Evolutionary conservation across 1,284 basidiomycete genomes (phyloP).

Genomic region (Papiliotrema fonsecae): DNA sequence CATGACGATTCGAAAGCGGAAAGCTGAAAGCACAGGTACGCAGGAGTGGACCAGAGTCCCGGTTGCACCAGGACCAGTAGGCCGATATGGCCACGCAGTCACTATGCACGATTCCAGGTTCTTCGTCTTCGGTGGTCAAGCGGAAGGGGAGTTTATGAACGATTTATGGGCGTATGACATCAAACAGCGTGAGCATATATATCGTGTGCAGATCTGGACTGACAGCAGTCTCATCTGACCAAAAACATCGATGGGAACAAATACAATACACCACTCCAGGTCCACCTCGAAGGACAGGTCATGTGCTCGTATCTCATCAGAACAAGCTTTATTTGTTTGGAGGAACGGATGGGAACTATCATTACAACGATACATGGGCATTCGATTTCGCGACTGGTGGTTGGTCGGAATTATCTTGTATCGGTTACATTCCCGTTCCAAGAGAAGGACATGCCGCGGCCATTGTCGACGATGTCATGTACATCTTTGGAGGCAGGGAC

Average conservation of each 20-base stretch:
- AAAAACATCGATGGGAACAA: constrained; percentile 67
- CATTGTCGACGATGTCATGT: constrained; percentile 95
- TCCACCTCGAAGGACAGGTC: constrained; percentile 87
- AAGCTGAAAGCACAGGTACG: constrained; percentile 55
- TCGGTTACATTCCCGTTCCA: constrained; percentile 94
- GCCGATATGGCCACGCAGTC: constrained; percentile 93
- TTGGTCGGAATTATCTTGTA: constrained; percentile 94
- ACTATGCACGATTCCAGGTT: constrained; percentile 89
- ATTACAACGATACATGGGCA: constrained; percentile 99
- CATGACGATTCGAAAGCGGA: background rate
- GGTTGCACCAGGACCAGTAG: constrained; percentile 69
- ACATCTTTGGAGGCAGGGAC: constrained; percentile 94
- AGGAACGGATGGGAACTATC: constrained; percentile 95
- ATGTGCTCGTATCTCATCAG: constrained; percentile 78
- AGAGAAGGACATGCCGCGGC: constrained; percentile 96
- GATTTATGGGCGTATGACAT: constrained; percentile 97
- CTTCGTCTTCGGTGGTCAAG: constrained; percentile 94
- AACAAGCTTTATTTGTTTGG: constrained; percentile 93
- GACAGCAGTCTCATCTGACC: constrained; percentile 12
- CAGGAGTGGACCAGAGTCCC: constrained; percentile 89
- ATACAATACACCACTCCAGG: constrained; percentile 62
- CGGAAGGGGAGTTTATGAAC: constrained; percentile 91
- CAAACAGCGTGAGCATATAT: constrained; percentile 65
- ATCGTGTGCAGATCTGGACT: background rate
- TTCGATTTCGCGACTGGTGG: constrained; percentile 76